Evolutionary conservation across 2,329 filamentous ascomycete species (phyloP), one percentile per base, ranked within the genome.

Genomic region (Fusarium sp.): DNA sequence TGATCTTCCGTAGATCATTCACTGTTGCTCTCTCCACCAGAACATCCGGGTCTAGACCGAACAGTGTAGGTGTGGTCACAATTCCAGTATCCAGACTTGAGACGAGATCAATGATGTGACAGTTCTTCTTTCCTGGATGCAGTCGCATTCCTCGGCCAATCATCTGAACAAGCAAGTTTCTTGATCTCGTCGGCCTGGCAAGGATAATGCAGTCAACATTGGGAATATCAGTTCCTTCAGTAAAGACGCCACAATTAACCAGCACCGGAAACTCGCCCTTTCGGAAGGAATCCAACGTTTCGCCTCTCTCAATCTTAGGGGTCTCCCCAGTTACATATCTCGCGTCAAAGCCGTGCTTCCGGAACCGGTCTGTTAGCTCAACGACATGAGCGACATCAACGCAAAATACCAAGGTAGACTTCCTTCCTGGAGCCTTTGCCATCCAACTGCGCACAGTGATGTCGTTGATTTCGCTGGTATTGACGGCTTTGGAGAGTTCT

Each of bases 101-200:
- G 1, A 98, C 96, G 89, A 99, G 94, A 79, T 99, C 96, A 74
- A 99, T 97, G 63, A 99, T 86, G 78, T 98, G 96, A 72, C 96
- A 99, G 75, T 98, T 89, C 39, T 90, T 82, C 79, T 99, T 99
- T 14, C 88, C 92, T 1, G 90, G 84, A 77, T 93, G 87, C 39
- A 98, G 82, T 42, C 96, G 89, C 89, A 99, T 92, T 6, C 96
- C 96, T 73, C 96, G 88, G 1, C 96, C 96, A 66, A 99, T 97
- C 96, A 99, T 99, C 80, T 99, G 96, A 1, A 98, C 90, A 2
- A 99, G 87, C 4, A 99, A 83, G 73, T 98, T 98, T n/a, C 92
- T 90, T 17, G 96, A 98, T 72, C 91, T 90, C 2, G 96, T 99
- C 1, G 96, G 96, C 24, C 96, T 86, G 5, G 92, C 94, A 10